Evolutionary conservation across 2,329 filamentous ascomycete genomes (phyloP), one percentile per base, ranked within the genome.

Genomic region (Anisogramma anomala): DNA sequence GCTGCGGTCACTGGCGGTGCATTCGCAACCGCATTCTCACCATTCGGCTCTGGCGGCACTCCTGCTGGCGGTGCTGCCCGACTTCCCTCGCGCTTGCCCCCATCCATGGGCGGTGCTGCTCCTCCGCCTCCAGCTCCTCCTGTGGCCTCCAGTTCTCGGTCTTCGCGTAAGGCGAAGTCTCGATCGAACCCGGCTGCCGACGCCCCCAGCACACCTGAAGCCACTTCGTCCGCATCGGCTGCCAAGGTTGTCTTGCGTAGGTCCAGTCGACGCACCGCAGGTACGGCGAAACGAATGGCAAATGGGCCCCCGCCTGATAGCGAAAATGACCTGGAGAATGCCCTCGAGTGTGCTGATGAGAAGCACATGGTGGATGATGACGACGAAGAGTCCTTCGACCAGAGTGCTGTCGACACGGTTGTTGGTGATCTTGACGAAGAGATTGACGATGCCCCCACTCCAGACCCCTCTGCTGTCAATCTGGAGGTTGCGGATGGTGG

Each of bases 321-420:
- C 13, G 69, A 74, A 2, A 78, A 84, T 38, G 70, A 71, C 39
- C 60, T 77, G 27, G 72, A 82, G 42, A 77, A 82, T 51, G 79
- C 82, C 3, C 67, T 96, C 3, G 91, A 96, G 62, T 95, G 89
- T 58, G 88, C 87, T 6, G 89, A 96, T 56, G 89, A 96, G 63
- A 83, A 83, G 57, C 84, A 85, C 40, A 61, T 95, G 10, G 81
- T 95, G 10, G 81, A 79, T 26, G 78, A 81, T 11, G 38, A 84
- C 13, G 79, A 84, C 13, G 79, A 81, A 2, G 77, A 77, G 13
- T 66, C 79, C 41, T 78, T 78, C 13, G 80, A 84, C 23, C 67
- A 64, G 33, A 72, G 72, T 49, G 77, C 82, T 5, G 65, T 96
- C 37, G 85, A 94, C 58, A 79, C 85, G 17, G 83, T 96, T 46